phyloP scores from a whole-genome alignment of 2,329 filamentous ascomycete species.

The Penicillium griseofulvum region DNA sequence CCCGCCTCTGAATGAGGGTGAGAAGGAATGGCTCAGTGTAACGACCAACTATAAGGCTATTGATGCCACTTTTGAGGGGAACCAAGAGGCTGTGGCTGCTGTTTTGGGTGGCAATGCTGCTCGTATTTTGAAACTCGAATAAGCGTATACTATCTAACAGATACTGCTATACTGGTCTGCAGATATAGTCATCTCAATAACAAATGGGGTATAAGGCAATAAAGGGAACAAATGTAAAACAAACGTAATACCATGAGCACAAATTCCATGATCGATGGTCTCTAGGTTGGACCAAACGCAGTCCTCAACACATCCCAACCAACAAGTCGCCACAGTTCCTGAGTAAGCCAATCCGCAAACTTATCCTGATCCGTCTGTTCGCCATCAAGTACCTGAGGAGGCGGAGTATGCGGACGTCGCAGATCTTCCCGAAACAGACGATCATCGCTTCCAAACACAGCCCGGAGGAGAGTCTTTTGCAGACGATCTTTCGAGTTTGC shows the following conservation, averaged over 20 bases:
- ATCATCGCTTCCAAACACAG: constrained; percentile 41
- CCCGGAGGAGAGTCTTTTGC: constrained; percentile 43
- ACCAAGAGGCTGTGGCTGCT: constrained; percentile 32
- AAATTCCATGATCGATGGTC: background rate
- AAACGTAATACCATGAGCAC: background rate
- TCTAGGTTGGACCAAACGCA: background rate
- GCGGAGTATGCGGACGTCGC: constrained; percentile 20
- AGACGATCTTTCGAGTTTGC: constrained; percentile 30
- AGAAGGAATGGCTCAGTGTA: constrained; percentile 46
- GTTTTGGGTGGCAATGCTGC: constrained; percentile 48
- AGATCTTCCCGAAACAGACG: constrained; percentile 31
- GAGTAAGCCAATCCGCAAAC: constrained; percentile 54
- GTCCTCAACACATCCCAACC: constrained; percentile 52
- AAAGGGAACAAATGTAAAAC: background rate
- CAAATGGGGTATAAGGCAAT: background rate
- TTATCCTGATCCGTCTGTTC: constrained; percentile 30
- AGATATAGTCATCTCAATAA: background rate
- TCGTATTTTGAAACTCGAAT: constrained; percentile 40
- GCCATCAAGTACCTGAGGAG: constrained; percentile 14
- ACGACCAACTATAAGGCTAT: constrained; percentile 49
- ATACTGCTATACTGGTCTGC: background rate
- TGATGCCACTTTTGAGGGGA: constrained; percentile 33
- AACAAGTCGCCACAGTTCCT: constrained; percentile 56
- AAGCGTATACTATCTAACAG: background rate
- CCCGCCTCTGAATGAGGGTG: constrained; percentile 38